These are phyloP conservation scores for Verticillium zaregamsianum DNA, from an alignment of 2,329 filamentous ascomycete genomes.

Conservation along the genomic window DNA sequence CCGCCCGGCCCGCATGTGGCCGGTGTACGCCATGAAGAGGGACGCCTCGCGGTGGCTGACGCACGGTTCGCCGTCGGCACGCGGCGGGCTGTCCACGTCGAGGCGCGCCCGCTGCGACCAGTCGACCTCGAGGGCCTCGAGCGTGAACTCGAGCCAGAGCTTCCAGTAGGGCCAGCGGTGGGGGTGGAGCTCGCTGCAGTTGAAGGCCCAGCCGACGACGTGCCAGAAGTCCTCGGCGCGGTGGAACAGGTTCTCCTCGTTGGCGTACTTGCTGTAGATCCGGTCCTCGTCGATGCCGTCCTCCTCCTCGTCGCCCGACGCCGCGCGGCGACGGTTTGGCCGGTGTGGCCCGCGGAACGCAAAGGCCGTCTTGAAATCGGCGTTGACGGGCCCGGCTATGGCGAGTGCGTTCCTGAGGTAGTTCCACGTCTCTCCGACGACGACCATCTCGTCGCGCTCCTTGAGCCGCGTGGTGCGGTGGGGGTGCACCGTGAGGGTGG, in stretches of 20 bases:
- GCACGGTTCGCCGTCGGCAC: slow-evolving; percentile 15
- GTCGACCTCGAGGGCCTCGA: slow-evolving; percentile 73
- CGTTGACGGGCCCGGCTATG: slow-evolving; percentile 65
- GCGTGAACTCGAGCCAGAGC: slow-evolving; percentile 73
- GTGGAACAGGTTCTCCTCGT: slow-evolving; percentile 64
- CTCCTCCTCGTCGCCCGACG: slow-evolving; percentile 30
- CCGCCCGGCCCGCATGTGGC: slow-evolving; percentile 39
- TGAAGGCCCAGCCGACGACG: slow-evolving; percentile 82
- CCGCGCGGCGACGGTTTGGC: slow-evolving; percentile 15
- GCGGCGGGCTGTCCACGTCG: slow-evolving; percentile 31
- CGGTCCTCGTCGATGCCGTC: slow-evolving; percentile 44
- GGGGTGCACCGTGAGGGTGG: slow-evolving; percentile 79
- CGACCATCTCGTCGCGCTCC: slow-evolving; percentile 54
- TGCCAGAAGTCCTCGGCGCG: slow-evolving; percentile 87
- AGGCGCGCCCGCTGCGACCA: slow-evolving; percentile 53
- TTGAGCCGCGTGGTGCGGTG: slow-evolving; percentile 69
- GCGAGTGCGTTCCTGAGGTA: slow-evolving; percentile 66
- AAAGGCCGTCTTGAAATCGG: slow-evolving; percentile 69
- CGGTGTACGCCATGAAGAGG: slow-evolving; percentile 58
- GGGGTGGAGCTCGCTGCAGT: slow-evolving; percentile 72
- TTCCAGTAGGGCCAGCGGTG: slow-evolving; percentile 79
- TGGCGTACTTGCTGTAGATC: slow-evolving; percentile 57
- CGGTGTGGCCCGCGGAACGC: slow-evolving; percentile 50
- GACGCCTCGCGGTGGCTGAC: slow-evolving; percentile 41
- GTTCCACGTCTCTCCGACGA: slow-evolving; percentile 62